Conservation (phyloP, 352 stramenopile species). For the Globisporangium echinulatum region DNA sequence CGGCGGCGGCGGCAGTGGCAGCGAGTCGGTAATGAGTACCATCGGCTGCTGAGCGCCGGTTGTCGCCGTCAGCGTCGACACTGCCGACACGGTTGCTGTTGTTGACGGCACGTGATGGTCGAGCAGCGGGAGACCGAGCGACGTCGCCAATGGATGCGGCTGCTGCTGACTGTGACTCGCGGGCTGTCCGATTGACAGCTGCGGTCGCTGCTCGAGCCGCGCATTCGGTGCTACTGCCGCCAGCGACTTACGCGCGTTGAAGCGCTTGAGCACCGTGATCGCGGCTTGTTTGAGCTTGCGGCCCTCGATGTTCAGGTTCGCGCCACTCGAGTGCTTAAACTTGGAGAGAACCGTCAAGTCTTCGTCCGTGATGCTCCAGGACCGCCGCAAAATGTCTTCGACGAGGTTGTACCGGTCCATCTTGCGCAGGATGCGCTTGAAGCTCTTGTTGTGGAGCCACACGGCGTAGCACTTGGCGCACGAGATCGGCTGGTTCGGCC, state of each 20-base stretch:
- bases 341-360: conserved; percentile 44
- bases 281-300: conserved; percentile 52
- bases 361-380: conserved; percentile 40
- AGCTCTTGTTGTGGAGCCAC: conserved; percentile 61
- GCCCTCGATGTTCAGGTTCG: conserved; percentile 54
- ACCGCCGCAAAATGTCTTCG: conserved; percentile 48
- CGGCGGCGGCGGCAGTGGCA: background rate
- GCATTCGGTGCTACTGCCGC: background rate
- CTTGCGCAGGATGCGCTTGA: conserved; percentile 62
- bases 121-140: conserved; percentile 9
- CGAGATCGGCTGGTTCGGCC: conserved; percentile 33
- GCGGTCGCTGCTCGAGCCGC: conserved; percentile 1
- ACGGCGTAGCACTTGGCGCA: conserved; percentile 49
- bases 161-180: background rate
- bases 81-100: too few species aligned
- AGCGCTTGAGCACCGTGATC: conserved; percentile 37
- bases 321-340: conserved; percentile 56
- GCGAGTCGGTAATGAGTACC: background rate
- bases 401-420: conserved; percentile 59
- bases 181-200: background rate
- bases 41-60: background rate
- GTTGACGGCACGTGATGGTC: background rate
- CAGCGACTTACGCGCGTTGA: conserved; percentile 12
- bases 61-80: background rate
- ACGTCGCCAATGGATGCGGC: background rate